A percentile compares a stretch with the other conserved stretches of the same genome.
phyloP scores from a whole-genome alignment of 75 land plant genomes.

The Cupressus sempervirens region DNA sequence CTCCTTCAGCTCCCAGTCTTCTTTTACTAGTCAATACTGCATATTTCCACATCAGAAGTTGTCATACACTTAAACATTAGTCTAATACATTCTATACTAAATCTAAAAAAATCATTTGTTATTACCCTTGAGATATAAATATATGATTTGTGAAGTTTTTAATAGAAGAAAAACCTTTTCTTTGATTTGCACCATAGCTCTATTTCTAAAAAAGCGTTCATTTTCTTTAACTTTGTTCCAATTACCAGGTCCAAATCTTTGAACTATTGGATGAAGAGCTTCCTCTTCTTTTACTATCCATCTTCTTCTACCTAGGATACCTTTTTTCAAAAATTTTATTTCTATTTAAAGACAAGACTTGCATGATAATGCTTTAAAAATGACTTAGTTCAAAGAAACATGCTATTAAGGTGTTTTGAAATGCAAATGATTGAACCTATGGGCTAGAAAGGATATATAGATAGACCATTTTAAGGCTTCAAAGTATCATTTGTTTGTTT shows the following conservation, averaged over 20 bases:
- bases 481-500: conserved; percentile 32
- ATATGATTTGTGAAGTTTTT: not conserved
- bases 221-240: conserved; percentile 48
- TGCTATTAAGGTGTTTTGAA: not conserved
- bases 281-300: conserved; percentile 40
- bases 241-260: conserved; percentile 38
- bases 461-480: conserved; percentile 24
- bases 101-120: not conserved
- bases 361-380: not conserved
- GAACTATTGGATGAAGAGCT: conserved; percentile 20
- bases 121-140: not conserved
- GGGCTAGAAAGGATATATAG: conserved; percentile 29
- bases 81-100: not conserved
- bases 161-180: conserved; percentile 7
- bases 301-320: conserved; percentile 8
- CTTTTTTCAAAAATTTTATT: not conserved
- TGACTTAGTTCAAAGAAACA: not conserved
- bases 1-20: conserved; percentile 13
- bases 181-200: conserved; percentile 12
- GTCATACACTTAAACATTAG: not conserved
- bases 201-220: conserved; percentile 5
- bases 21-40: conserved; percentile 14
- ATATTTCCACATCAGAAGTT: conserved; percentile 3
- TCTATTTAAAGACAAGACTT: not conserved
- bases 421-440: not conserved